Percentiles rank a stretch among this genome's conserved stretches.
phyloP scores from a whole-genome alignment of 805 yeast genomes.

The Candida dajiaensis region DNA sequence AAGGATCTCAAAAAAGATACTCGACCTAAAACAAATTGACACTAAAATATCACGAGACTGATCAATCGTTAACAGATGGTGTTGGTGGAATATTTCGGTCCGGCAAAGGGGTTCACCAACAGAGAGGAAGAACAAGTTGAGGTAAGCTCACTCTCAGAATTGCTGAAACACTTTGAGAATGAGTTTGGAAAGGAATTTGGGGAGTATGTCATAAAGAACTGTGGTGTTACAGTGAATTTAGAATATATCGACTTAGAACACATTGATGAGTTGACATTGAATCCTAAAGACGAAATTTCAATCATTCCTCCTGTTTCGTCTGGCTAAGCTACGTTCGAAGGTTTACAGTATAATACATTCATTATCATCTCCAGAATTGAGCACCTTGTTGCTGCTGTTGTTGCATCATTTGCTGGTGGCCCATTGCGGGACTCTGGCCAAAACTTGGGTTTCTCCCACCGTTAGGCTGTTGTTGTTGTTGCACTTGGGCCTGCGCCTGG shows the following conservation, averaged over 20 bases:
- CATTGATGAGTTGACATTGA: neutral
- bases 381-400: slow-evolving; percentile 5
- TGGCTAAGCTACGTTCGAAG: slow-evolving; percentile 4
- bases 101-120: slow-evolving; percentile 11
- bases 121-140: neutral
- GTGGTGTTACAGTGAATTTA: slow-evolving; percentile 15
- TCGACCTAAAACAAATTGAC: no score
- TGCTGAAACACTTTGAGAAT: neutral
- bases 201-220: slow-evolving; percentile 5
- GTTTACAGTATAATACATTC: neutral
- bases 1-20: no score
- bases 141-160: neutral
- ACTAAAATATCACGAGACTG: no score
- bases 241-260: slow-evolving; percentile 12
- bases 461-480: slow-evolving; percentile 3
- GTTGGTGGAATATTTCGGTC: slow-evolving; percentile 14
- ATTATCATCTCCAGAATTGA: slow-evolving; percentile 7
- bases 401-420: neutral
- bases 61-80: slow-evolving; percentile 5
- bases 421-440: neutral
- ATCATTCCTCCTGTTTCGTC: slow-evolving; percentile 20
- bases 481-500: slow-evolving; percentile 13
- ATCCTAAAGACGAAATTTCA: slow-evolving; percentile 11
- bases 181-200: slow-evolving; percentile 5
- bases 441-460: neutral